phyloP scores from a whole-genome alignment of 257 asterid species.

The Coffea canephora region DNA sequence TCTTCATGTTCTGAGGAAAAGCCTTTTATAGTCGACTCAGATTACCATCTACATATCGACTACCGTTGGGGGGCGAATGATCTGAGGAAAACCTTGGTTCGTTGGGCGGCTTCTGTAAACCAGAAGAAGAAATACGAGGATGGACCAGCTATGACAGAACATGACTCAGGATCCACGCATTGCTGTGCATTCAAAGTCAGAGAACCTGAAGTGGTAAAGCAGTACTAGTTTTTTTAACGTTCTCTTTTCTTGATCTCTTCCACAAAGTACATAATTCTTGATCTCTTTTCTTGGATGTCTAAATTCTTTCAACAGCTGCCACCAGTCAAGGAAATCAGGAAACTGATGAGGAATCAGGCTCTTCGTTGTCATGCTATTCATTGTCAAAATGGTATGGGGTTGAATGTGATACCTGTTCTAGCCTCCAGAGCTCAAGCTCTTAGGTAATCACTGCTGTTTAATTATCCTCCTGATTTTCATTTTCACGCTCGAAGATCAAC shows the following conservation, averaged over 20 bases:
- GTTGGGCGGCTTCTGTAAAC: constrained; percentile 63
- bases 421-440: constrained; percentile 84
- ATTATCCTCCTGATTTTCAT: constrained; percentile 1
- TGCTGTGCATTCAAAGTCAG: constrained; percentile 51
- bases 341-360: constrained; percentile 66
- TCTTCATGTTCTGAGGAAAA: constrained; percentile 34
- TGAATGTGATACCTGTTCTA: constrained; percentile 68
- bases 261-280: background rate
- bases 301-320: constrained; percentile 42
- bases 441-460: constrained; percentile 35
- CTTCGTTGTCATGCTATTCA: constrained; percentile 59
- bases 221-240: no score
- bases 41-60: constrained; percentile 62
- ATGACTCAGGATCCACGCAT: constrained; percentile 57
- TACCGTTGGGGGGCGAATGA: constrained; percentile 79
- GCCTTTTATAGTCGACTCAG: constrained; percentile 51
- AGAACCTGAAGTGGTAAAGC: constrained; percentile 49
- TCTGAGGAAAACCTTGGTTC: constrained; percentile 56
- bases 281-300: background rate
- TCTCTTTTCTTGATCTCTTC: background rate
- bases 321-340: constrained; percentile 57
- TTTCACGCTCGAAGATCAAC: background rate
- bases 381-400: constrained; percentile 51
- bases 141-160: constrained; percentile 42
- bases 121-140: constrained; percentile 37